A percentile compares a stretch with the other conserved stretches of the same genome.
phyloP scores from a whole-genome alignment of 345 rosid genomes.

The Abelmoschus esculentus region DNA sequence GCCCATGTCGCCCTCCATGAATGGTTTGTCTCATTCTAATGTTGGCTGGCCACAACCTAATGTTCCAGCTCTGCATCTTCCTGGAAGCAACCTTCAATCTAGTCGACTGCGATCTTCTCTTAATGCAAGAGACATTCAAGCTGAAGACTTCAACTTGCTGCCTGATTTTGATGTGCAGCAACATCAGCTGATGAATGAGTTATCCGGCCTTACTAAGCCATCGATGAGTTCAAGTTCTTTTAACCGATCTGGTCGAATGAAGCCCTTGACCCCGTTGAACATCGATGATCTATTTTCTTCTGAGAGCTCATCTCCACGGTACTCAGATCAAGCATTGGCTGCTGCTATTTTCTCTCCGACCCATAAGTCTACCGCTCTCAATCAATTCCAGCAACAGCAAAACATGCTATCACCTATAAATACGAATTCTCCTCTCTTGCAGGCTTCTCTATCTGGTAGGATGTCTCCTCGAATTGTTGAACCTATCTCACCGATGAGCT shows the following conservation, averaged over 20 bases:
- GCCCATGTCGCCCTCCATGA: constrained; percentile 78
- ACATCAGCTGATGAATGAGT: constrained; percentile 54
- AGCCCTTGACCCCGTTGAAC: constrained; percentile 64
- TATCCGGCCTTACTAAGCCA: constrained; percentile 42
- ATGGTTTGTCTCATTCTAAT: constrained; percentile 59
- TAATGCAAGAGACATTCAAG: constrained; percentile 61
- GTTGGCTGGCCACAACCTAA: constrained; percentile 85
- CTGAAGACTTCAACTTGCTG: constrained; percentile 54
- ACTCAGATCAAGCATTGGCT: not conserved
- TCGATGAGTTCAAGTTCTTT: constrained; percentile 41
- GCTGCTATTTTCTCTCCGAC: not conserved
- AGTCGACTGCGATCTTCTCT: constrained; percentile 85
- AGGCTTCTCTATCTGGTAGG: constrained; percentile 58
- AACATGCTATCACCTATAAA: constrained; percentile 71
- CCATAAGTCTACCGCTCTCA: not conserved
- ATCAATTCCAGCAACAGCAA: constrained; percentile 36
- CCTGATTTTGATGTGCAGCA: constrained; percentile 70
- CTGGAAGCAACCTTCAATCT: constrained; percentile 73
- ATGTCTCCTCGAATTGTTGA: constrained; percentile 83
- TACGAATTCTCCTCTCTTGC: constrained; percentile 46
- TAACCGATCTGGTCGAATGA: constrained; percentile 65
- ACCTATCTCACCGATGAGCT: constrained; percentile 65
- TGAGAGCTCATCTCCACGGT: constrained; percentile 30
- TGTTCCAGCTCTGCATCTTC: constrained; percentile 73
- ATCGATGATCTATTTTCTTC: constrained; percentile 60